Base-by-base conservation (phyloP, 257 asterid species). In the Coffea canephora region DNA sequence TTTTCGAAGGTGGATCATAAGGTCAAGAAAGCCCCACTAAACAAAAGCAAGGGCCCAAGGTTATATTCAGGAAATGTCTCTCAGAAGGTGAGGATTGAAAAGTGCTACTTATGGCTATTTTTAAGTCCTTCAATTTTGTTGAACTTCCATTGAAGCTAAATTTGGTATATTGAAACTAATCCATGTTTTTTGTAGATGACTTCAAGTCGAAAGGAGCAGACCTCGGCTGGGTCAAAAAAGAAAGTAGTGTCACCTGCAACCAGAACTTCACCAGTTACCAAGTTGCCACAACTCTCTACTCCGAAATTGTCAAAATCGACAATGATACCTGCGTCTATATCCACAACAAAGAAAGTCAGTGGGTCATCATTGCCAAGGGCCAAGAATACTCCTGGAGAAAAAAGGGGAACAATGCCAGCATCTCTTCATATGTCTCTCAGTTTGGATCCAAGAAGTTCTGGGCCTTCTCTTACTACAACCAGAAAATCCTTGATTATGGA, bases 401-500 rank as follows among this genome's bases (percentile, higher is more conserved):
- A 82, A 84, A 90, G 81, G 89, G 87, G 83, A 81, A 79, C 78
- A 61, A 77, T 86, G 79, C 91, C 93, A 5, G 85, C 91, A 43
- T 90, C 97, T 69, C 80, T 95, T 83, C 97, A 95, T 87, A 91
- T 89, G 99, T 93, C 99, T 77, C 91, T 91, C 69, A 92, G 86
- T 83, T 86, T 91, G 93, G 93, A 91, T 67, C 87, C 92, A 5
- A 69, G 87, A 18, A 88, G 86, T 69, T 78, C 91, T 71, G 77
- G 83, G 36, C 78, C 84, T 76, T 77, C 84, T 78, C 75, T 74
- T 67, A 74, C 89, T 25, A 80, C 88, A 83, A 86, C 87, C 69
- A 83, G 98, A 71, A 93, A 89, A 87, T 93, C 99, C 66, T 83
- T 89, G 87, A 93, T 95, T 72, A 95, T 95, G 99, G 99, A 95